Evolutionary conservation across 1,139 yeast genomes (phyloP), one percentile per base, ranked within the genome.

Genomic region (Saccharomycopsis hybrid): DNA sequence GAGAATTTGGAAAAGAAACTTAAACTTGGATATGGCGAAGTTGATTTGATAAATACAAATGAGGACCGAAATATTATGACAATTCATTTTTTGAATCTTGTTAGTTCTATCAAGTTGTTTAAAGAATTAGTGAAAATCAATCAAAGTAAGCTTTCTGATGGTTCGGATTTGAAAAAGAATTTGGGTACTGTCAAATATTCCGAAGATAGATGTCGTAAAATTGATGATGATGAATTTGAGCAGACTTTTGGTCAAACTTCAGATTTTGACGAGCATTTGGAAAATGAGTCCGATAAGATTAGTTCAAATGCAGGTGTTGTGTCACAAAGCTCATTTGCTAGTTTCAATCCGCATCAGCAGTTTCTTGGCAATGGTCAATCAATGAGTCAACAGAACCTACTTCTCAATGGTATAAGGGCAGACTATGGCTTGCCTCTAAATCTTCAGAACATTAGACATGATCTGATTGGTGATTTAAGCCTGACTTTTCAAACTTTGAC

Each of bases 1-100:
- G 57, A 51, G 18, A 54, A 54, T 37, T 47, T 53, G 44, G 56
- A 53, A 24, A 54, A 53, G 29, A 48, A 49, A 36, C 43, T 53
- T 5, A n/a, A 47, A 8, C 38, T 51, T 13, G 40, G 32, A 24
- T 51, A 38, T 43, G 54, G 53, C 4, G 52, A 51, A 28, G 47
- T 53, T 30, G 55, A 53, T 38, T 31, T 53, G 27, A 53, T 53
- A 25, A 53, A 39, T 28, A 53, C 51, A 8, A 53, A 53, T 30
- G 55, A 53, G 35, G 54, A 53, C 39, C 36, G 43, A n/a, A 45
- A 51, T 18, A 39, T 39, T 5, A 52, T 52, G 53, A 42, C 29
- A 9, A 48, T 53, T 31, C 55, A 53, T 41, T 53, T 53, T 35
- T 44, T 49, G 24, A 46, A 41, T 33, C 28, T 53, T 13, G 45